Percentiles rank a stretch among this genome's conserved stretches.
phyloP scores from a whole-genome alignment of 805 yeast species.

The Yamadazyma scolyti region DNA sequence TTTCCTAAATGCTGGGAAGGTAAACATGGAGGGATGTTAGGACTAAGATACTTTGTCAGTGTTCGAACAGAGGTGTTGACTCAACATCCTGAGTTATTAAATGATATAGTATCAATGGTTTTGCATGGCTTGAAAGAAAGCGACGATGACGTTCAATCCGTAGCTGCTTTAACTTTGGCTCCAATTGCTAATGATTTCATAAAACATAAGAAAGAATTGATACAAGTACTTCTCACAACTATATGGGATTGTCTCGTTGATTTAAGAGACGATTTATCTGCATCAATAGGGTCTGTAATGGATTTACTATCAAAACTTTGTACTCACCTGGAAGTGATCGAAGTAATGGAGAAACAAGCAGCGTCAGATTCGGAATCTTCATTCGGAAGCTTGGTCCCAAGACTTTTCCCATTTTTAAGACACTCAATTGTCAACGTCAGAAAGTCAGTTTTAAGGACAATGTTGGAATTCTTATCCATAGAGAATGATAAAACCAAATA shows the following conservation, averaged over 20 bases:
- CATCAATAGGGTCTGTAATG: slow-evolving; percentile 95
- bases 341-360: slow-evolving; percentile 64
- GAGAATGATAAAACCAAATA: slow-evolving; percentile 47
- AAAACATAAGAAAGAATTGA: slow-evolving; percentile 49
- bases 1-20: slow-evolving; percentile 85
- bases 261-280: slow-evolving; percentile 86
- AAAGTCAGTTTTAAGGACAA: slow-evolving; percentile 77
- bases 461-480: slow-evolving; percentile 68
- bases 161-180: slow-evolving; percentile 86
- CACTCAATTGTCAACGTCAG: slow-evolving; percentile 92
- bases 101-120: slow-evolving; percentile 77
- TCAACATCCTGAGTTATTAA: slow-evolving; percentile 53
- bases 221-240: slow-evolving; percentile 52
- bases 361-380: slow-evolving; percentile 47
- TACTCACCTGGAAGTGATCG: slow-evolving; percentile 72
- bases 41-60: slow-evolving; percentile 86
- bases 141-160: slow-evolving; percentile 96
- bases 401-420: slow-evolving; percentile 85
- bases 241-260: slow-evolving; percentile 90
- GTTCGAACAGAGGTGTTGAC: slow-evolving; percentile 78
- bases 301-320: slow-evolving; percentile 86
- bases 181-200: slow-evolving; percentile 91
- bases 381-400: slow-evolving; percentile 78
- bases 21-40: slow-evolving; percentile 96
- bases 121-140: slow-evolving; percentile 72